A percentile compares a stretch with the other conserved stretches of the same genome.
Evolutionary conservation across 768 basidiomycete species (phyloP).

Genomic region (Panaeolus cyanescens): DNA sequence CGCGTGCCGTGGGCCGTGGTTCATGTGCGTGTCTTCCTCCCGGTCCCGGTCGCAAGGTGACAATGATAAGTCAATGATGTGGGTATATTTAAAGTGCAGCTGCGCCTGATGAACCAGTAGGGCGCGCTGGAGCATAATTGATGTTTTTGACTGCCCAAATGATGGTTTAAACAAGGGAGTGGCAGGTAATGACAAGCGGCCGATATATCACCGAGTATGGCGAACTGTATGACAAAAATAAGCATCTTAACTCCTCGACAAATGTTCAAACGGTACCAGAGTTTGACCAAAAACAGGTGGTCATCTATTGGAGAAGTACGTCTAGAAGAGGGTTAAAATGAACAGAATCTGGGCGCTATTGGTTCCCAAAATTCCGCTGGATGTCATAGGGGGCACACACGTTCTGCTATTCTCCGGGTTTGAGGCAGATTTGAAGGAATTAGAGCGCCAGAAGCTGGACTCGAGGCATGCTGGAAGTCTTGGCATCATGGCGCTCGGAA

Average conservation of each 20-base stretch:
- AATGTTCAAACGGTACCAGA: not conserved
- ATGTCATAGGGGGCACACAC: not conserved
- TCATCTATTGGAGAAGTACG: not conserved
- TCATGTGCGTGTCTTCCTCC: not conserved
- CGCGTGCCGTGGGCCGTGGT: not conserved
- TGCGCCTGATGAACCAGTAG: not conserved
- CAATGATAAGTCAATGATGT: not conserved
- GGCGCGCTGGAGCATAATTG: too few species aligned
- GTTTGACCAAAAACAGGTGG: not conserved
- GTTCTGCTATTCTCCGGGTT: not conserved
- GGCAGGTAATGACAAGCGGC: not conserved
- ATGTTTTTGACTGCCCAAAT: too few species aligned
- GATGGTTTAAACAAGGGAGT: not conserved
- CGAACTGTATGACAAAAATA: not conserved
- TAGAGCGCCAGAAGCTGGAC: conserved; percentile 1
- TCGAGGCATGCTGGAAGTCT: not conserved
- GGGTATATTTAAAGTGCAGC: not conserved
- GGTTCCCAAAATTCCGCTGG: not conserved
- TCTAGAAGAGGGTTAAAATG: not conserved
- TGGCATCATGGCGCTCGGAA: not conserved
- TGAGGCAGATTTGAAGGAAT: not conserved
- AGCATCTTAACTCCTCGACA: not conserved
- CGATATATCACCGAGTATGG: not conserved
- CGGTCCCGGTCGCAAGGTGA: not conserved
- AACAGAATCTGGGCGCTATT: not conserved